These are phyloP conservation scores for Allantophomopsis lycopodina DNA, from an alignment of 2,329 filamentous ascomycete genomes.

Conservation along the genomic window DNA sequence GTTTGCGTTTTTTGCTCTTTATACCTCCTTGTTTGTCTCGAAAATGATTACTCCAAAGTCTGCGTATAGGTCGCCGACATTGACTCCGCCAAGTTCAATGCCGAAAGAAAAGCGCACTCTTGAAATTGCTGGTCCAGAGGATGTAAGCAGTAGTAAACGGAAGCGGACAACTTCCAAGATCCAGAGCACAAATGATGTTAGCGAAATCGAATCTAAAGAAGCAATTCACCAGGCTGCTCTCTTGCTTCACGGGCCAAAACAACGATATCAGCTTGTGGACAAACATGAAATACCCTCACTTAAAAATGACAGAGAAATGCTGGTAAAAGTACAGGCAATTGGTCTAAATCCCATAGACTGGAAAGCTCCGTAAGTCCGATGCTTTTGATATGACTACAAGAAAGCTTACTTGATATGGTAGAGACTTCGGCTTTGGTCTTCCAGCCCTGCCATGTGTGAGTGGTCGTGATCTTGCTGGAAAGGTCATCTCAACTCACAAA, in stretches of 20 bases:
- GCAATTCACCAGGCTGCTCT: constrained; percentile 27
- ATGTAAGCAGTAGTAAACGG: too few species aligned
- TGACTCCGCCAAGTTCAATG: neutral
- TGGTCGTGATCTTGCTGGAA: constrained; percentile 46
- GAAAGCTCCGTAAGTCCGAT: constrained; percentile 58
- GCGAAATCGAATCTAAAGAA: too few species aligned
- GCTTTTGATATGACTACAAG: constrained; percentile 53
- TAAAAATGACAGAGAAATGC: constrained; percentile 40
- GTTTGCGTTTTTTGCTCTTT: too few species aligned
- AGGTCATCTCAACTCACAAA: constrained; percentile 35
- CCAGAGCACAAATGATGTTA: too few species aligned
- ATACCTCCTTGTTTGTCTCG: too few species aligned
- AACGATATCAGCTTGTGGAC: constrained; percentile 31
- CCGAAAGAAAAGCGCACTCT: too few species aligned
- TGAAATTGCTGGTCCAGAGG: too few species aligned
- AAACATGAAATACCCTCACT: constrained; percentile 31
- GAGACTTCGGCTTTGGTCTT: constrained; percentile 17
- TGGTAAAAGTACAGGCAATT: constrained; percentile 44
- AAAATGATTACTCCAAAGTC: too few species aligned
- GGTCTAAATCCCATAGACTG: constrained; percentile 71
- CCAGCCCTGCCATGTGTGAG: constrained; percentile 16
- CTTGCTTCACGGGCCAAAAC: constrained; percentile 31
- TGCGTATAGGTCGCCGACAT: neutral
- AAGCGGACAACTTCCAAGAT: too few species aligned
- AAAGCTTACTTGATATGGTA: constrained; percentile 42